These are phyloP conservation scores for Rhynchosporium graminicola DNA, from an alignment of 2,329 filamentous ascomycete genomes.

Conservation along the genomic window DNA sequence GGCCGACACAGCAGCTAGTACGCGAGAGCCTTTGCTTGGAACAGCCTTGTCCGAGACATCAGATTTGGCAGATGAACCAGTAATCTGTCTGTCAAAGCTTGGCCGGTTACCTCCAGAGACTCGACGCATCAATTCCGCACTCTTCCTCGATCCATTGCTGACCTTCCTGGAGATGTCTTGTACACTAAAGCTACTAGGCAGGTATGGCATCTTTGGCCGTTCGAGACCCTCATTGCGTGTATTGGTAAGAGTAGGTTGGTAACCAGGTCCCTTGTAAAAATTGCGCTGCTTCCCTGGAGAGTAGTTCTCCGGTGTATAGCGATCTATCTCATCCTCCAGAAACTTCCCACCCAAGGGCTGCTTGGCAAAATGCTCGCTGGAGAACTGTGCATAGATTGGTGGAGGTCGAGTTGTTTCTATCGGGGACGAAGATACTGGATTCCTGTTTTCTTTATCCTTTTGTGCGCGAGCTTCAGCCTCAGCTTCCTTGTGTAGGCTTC, in stretches of 20 bases:
- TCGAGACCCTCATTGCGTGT: slow-evolving; percentile 29
- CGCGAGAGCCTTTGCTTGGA: slow-evolving; percentile 53
- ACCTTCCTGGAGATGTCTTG: slow-evolving; percentile 39
- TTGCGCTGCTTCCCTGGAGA: slow-evolving; percentile 38
- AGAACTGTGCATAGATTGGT: slow-evolving; percentile 82
- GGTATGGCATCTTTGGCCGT: slow-evolving; percentile 39
- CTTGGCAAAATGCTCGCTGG: slow-evolving; percentile 42
- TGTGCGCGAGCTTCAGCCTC: slow-evolving; percentile 51
- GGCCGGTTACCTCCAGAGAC: slow-evolving; percentile 33
- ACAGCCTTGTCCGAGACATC: slow-evolving; percentile 41
- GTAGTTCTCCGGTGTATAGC: slow-evolving; percentile 39
- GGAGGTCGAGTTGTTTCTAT: slow-evolving; percentile 51
- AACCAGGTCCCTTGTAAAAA: slow-evolving; percentile 33
- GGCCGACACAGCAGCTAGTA: slow-evolving; percentile 64
- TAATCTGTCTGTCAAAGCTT: slow-evolving; percentile 34
- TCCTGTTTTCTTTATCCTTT: slow-evolving; percentile 82
- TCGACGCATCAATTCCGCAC: slow-evolving; percentile 34
- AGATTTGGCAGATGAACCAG: slow-evolving; percentile 36
- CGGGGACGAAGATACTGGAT: slow-evolving; percentile 54
- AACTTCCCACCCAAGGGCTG: slow-evolving; percentile 44
- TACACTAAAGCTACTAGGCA: slow-evolving; percentile 41
- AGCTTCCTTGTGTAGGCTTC: slow-evolving; percentile 57
- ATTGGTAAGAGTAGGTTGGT: slow-evolving; percentile 33
- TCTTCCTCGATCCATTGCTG: slow-evolving; percentile 36
- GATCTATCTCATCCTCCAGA: slow-evolving; percentile 41